Evolutionary conservation across 768 basidiomycete genomes (phyloP).

Genomic region (Candolleomyces eurysporus): DNA sequence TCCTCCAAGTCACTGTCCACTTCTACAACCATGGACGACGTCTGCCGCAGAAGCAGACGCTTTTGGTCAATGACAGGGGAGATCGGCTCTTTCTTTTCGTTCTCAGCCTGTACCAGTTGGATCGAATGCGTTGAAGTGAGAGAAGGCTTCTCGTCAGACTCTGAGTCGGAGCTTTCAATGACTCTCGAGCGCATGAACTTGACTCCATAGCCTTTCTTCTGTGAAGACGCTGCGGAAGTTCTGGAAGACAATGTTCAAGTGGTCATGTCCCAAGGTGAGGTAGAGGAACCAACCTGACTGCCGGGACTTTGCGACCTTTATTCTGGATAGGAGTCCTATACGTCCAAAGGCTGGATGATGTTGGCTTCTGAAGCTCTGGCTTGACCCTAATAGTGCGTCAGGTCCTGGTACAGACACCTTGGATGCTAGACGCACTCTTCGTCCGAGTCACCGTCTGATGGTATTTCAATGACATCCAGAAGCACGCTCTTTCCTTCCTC

Average conservation of each 20-base stretch:
- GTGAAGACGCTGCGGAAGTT: background rate
- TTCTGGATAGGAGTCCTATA: background rate
- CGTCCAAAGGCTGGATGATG: background rate
- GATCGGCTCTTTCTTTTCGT: background rate
- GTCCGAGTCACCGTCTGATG: background rate
- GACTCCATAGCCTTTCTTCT: constrained; percentile 7
- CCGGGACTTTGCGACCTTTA: background rate
- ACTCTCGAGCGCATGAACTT: constrained; percentile 25
- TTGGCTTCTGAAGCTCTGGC: background rate
- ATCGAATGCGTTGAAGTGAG: constrained; percentile 18
- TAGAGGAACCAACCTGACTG: background rate
- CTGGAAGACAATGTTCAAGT: background rate
- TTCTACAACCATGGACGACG: constrained; percentile 7
- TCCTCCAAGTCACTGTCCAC: constrained; percentile 10
- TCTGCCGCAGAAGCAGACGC: background rate
- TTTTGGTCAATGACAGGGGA: background rate
- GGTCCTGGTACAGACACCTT: background rate
- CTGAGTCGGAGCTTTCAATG: constrained; percentile 35
- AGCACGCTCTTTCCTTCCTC: background rate
- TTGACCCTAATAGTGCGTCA: background rate
- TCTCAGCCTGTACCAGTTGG: background rate
- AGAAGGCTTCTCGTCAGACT: constrained; percentile 22
- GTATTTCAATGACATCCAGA: constrained; percentile 1
- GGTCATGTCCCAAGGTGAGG: background rate
- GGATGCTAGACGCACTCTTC: background rate